Conservation (phyloP, 2,329 filamentous ascomycete genomes). For the Achaetomium macrosporum region DNA sequence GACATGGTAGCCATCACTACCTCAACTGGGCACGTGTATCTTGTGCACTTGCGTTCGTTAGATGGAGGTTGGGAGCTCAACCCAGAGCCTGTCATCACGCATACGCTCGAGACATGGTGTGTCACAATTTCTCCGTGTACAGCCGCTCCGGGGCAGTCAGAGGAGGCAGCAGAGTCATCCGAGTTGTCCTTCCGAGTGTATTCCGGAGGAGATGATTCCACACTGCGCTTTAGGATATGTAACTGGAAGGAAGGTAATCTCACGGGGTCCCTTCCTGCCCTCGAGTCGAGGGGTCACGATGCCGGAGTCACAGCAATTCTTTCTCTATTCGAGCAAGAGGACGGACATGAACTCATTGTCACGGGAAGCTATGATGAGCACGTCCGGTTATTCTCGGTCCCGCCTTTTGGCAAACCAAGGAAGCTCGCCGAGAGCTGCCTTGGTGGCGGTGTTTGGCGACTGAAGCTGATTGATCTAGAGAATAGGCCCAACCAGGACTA, state of each 20-base stretch:
- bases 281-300: constrained; percentile 45
- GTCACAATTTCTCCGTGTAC: constrained; percentile 48
- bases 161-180: constrained; percentile 9
- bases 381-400: constrained; percentile 60
- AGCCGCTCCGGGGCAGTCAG: background rate
- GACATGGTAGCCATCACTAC: constrained; percentile 64
- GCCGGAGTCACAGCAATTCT: constrained; percentile 86
- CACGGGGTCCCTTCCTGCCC: constrained; percentile 16
- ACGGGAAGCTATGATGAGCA: constrained; percentile 91
- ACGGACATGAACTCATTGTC: constrained; percentile 53
- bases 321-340: constrained; percentile 49
- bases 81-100: constrained; percentile 39
- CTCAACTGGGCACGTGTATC: constrained; percentile 57
- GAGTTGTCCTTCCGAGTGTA: constrained; percentile 42
- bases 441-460: constrained; percentile 79
- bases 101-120: constrained; percentile 68
- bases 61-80: constrained; percentile 34
- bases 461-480: constrained; percentile 52
- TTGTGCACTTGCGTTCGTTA: constrained; percentile 44
- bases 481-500: constrained; percentile 22
- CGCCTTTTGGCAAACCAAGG: constrained; percentile 39
- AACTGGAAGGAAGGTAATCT: constrained; percentile 6
- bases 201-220: constrained; percentile 72
- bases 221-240: constrained; percentile 45
- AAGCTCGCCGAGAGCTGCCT: constrained; percentile 61